Base-by-base conservation (phyloP, 306 rosid genomes). In the Comarum palustre region DNA sequence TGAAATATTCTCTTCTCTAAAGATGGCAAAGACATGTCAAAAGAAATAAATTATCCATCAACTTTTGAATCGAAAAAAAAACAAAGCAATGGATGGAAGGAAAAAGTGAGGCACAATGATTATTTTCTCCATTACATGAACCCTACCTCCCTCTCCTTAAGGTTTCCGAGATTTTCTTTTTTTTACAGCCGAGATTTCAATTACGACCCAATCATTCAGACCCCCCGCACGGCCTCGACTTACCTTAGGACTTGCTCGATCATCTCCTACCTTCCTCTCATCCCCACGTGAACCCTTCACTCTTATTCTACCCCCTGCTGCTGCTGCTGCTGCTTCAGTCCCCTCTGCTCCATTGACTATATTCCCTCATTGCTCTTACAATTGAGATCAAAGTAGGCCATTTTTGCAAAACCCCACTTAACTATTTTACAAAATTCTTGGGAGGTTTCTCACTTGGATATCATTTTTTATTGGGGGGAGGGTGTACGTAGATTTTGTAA, bases 201-300 rank as follows among this genome's bases (percentile, higher is more conserved):
- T 85, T 85, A 81, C 66, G 62, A 71, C 45, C 82, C 79, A 79
- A 84, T 78, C 73, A 85, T 79, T 29, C 65, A 6, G 7, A 22
- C 6, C 38, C 5, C 80, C 77, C 84, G 81, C 83, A 86, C 84
- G 82, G 82, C 57, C 42, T 71, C 3, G 57, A 62, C 67, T 59
- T 29, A 31, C 38, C 65, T 31, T 59, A 8, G 10, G 62, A 59
- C 66, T 62, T 16, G 4, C 67, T 34, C 24, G 11, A 32, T 22
- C 74, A 54, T 82, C 84, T 67, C 67, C 83, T 80, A 70, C 67
- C 83, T 80, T 82, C 70, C 66, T 41, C 81, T 82, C 73, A 74
- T 76, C 84, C 52, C 78, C 83, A 84, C 74, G 80, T 80, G 73
- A 84, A 32, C 54, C 41, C 39, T 24, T n/a, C 59, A 50, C 69